These are phyloP conservation scores for Aegilops tauschii DNA, from an alignment of 176 grass and related monocot species.

Conservation along the genomic window DNA sequence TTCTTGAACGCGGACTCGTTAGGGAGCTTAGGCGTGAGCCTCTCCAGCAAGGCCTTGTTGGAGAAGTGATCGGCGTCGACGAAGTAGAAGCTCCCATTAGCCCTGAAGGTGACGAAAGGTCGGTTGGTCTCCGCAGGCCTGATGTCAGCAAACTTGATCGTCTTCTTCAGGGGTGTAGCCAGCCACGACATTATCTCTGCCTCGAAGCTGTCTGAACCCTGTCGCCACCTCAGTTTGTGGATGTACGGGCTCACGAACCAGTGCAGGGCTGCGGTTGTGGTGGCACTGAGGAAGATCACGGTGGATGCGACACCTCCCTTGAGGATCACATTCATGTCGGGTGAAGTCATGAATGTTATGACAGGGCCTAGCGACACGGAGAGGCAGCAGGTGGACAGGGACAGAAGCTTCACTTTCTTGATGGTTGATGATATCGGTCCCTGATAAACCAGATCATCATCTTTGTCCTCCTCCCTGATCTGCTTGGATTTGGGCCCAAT, in stretches of 20 bases:
- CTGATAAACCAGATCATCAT: constrained; percentile 51
- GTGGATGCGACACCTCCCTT: constrained; percentile 91
- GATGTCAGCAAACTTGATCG: constrained; percentile 84
- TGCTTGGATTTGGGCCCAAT: constrained; percentile 72
- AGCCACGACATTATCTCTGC: constrained; percentile 84
- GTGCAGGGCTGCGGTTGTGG: constrained; percentile 77
- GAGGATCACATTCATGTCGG: constrained; percentile 90
- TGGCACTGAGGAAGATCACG: constrained; percentile 91
- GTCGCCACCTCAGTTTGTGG: constrained; percentile 94
- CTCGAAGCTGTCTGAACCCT: constrained; percentile 88
- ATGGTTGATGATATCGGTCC: constrained; percentile 95
- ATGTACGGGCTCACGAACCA: constrained; percentile 98
- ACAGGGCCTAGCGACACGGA: constrained; percentile 88
- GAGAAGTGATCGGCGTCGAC: constrained; percentile 74
- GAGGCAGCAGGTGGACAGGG: constrained; percentile 94
- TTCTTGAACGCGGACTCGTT: constrained; percentile 90
- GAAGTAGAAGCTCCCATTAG: constrained; percentile 69
- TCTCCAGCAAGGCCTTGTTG: constrained; percentile 88
- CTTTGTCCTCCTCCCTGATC: constrained; percentile 51
- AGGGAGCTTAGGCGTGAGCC: constrained; percentile 72
- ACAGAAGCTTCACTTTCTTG: constrained; percentile 99
- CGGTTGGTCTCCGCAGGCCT: constrained; percentile 74
- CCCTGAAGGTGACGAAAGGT: constrained; percentile 85
- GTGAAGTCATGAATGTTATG: constrained; percentile 99
- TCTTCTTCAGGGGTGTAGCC: constrained; percentile 69